Conservation (phyloP, 768 basidiomycete genomes). For the Vararia minispora region DNA sequence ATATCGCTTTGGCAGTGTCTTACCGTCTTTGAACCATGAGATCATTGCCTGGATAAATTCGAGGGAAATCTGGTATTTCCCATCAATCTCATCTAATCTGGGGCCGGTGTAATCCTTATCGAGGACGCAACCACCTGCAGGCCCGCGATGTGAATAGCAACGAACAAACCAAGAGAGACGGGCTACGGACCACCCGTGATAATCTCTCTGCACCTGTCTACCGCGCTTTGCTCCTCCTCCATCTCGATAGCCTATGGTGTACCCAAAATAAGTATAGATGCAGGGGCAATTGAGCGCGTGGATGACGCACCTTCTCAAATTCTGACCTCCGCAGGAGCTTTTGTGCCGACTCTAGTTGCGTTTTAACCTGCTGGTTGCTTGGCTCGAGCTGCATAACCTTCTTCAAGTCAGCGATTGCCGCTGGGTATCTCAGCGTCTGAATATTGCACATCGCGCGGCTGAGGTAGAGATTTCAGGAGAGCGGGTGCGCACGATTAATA, state of each 20-base stretch:
- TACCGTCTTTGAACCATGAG: slow-evolving; percentile 89
- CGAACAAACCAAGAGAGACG: too few relatives aligned
- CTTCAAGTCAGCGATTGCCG: slow-evolving; percentile 82
- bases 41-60: slow-evolving; percentile 83
- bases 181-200: slow-evolving; percentile 54
- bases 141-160: background rate
- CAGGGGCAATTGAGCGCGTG: background rate
- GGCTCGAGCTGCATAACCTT: slow-evolving; percentile 79
- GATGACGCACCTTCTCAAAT: slow-evolving; percentile 67
- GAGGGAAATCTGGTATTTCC: slow-evolving; percentile 61
- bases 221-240: slow-evolving; percentile 78
- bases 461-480: slow-evolving; percentile 2
- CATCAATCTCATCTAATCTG: slow-evolving; percentile 43
- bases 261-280: slow-evolving; percentile 3
- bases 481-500: background rate
- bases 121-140: slow-evolving; percentile 64
- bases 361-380: slow-evolving; percentile 66
- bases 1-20: slow-evolving; percentile 78
- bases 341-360: slow-evolving; percentile 79
- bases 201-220: slow-evolving; percentile 66
- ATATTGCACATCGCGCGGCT: slow-evolving; percentile 88
- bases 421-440: slow-evolving; percentile 78
- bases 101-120: slow-evolving; percentile 73
- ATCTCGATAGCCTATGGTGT: slow-evolving; percentile 71
- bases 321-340: slow-evolving; percentile 85